Conservation (phyloP, 225 moss, liverwort and hornwort genomes). For the Bryoerythrophyllum caledonicum region DNA sequence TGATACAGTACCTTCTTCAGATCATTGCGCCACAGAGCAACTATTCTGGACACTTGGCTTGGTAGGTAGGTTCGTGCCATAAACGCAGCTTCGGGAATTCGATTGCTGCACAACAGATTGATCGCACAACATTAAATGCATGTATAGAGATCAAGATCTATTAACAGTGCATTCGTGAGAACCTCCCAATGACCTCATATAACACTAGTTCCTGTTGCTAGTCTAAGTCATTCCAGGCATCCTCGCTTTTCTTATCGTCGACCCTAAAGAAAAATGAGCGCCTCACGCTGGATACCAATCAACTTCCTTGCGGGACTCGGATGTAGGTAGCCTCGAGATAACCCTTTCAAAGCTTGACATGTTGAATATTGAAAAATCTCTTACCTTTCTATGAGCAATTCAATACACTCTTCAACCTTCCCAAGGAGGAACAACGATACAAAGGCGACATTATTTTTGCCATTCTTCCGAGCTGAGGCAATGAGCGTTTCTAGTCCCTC, state of each 20-base stretch:
- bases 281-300: background rate
- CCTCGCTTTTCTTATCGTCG: background rate
- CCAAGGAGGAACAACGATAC: constrained; percentile 80
- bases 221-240: background rate
- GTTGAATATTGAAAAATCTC: background rate
- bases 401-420: constrained; percentile 82
- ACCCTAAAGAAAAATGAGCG: background rate
- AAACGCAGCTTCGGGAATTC: constrained; percentile 95
- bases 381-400: constrained; percentile 87
- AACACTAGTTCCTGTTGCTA: background rate
- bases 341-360: background rate
- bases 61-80: constrained; percentile 91
- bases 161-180: background rate
- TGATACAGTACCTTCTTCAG: constrained; percentile 67
- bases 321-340: constrained; percentile 27
- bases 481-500: constrained; percentile 72
- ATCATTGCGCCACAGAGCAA: constrained; percentile 88
- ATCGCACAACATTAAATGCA: background rate
- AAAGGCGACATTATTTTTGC: constrained; percentile 95
- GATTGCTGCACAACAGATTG: constrained; percentile 60
- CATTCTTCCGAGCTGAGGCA: constrained; percentile 67
- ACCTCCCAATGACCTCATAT: background rate
- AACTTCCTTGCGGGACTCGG: background rate
- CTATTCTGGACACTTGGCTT: constrained; percentile 79
- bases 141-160: background rate